Evolutionary conservation across 768 basidiomycete genomes (phyloP), one percentile per base, ranked within the genome.

Genomic region (Rhodotorula graminis): DNA sequence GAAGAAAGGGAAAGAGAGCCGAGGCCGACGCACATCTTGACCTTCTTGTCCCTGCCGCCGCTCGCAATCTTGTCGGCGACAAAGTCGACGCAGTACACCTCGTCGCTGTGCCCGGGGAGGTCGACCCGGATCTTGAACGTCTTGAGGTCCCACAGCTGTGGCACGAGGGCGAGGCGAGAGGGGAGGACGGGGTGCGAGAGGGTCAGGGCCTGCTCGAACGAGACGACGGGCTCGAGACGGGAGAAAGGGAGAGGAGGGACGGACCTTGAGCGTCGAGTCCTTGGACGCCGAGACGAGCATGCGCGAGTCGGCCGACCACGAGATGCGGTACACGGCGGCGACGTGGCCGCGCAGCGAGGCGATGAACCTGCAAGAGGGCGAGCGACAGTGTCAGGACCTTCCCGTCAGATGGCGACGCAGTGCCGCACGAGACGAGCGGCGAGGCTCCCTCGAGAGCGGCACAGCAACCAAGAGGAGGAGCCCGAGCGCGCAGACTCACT

Each of bases 21-120:
- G n/a, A 44, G 25, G 18, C 40, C 44, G 19, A 61, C 71, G 83
- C 91, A 96, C 92, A 98, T 97, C 83, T 96, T 96, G 19, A 97
- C 87, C 29, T 87, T 89, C 77, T 88, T 87, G 82, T 98, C 95
- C 57, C 90, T 83, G 23, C 95, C 95, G n/a, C 94, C 95, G 79
- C 92, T 95, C 75, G 96, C 93, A n/a, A 97, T 86, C 81, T 99
- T 99, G 83, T 99, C 95, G 1, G 93, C 94, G 3, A 99, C 94
- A 80, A 96, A 99, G 81, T 98, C 95, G 25, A 99, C 95, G 78
- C 95, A 97, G 82, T 97, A 98, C 49, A 99, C 94, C 80, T 99
- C 95, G 76, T 99, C 95, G 2, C 90, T 91, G 80, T 99, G 95
- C 29, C 95, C 95, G 0, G 93, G 92, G 27, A 99, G 87, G 80